Base-by-base conservation (phyloP, 1,139 yeast species). In the Pichia sp. region DNA sequence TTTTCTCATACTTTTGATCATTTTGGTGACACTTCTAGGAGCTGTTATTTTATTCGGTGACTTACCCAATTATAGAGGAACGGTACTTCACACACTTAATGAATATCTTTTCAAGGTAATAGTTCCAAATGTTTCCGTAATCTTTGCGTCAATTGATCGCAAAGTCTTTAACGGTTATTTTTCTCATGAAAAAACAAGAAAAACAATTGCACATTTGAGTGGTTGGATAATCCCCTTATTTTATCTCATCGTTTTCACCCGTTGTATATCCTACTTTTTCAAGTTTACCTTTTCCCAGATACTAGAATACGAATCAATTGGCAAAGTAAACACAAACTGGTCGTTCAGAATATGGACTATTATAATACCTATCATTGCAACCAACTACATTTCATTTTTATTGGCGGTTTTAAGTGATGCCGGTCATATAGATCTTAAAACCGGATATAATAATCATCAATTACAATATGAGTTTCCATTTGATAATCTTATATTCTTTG, bases 401-500 rank as follows among this genome's bases (percentile, higher is more conserved):
- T 49, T 72, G 42, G 74, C 81, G 1, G 69, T 72, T 1, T 69
- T 73, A 44, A 64, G 73, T 0, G 74, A 77, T 52, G 90, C 95
- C 0, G 90, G 88, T 0, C 51, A 50, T 3, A 50, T 73, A 29
- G 41, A 46, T 4, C 38, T 37, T 23, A 11, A 11, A n/a, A n/a
- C 23, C 5, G 9, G 38, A 10, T 10, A 3, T 2, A 2, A 35
- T 31, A 27, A 37, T 38, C 8, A 31, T 31, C 10, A 31, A 11
- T 59, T 23, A 44, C 49, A 26, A 43, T 48, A 64, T 51, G 45
- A 41, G 29, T 53, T 53, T 39, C 55, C 54, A 1, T 46, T 40
- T 39, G 88, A 88, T 60, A 68, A 72, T 26, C 61, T 86, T 36
- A 72, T 86, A 27, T 87, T 74, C 61, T 75, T 75, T 56, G 66